phyloP scores from a whole-genome alignment of 768 basidiomycete species.

The Butyriboletus loyo region DNA sequence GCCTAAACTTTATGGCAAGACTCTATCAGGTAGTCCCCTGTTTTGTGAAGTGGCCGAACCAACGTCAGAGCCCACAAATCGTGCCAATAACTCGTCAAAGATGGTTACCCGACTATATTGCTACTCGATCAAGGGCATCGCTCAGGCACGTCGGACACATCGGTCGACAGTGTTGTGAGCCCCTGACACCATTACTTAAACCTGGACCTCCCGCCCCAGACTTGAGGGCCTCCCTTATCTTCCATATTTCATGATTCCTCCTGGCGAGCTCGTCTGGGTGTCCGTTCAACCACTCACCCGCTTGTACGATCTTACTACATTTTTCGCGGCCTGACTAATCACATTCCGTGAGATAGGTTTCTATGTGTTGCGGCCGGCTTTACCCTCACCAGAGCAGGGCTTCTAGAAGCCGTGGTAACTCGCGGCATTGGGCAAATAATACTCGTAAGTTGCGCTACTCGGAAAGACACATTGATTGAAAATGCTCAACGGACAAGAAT shows the following conservation, averaged over 20 bases:
- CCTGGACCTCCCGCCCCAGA: neutral
- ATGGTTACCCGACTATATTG: too few species aligned
- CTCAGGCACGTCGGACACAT: too few species aligned
- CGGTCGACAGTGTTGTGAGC: constrained; percentile 1
- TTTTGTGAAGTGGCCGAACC: too few species aligned
- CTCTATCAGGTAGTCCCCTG: too few species aligned
- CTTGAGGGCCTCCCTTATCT: neutral
- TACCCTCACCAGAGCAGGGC: constrained; percentile 53
- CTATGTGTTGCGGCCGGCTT: constrained; percentile 56
- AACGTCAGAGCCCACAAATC: neutral
- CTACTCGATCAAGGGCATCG: too few species aligned
- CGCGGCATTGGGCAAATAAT: constrained; percentile 58
- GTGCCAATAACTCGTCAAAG: too few species aligned
- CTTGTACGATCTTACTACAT: constrained; percentile 41
- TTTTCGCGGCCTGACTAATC: neutral
- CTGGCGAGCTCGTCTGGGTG: constrained; percentile 57
- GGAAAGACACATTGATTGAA: neutral
- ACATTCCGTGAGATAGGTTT: constrained; percentile 36
- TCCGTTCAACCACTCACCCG: constrained; percentile 58
- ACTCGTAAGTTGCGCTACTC: constrained; percentile 36
- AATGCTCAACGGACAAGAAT: constrained; percentile 34
- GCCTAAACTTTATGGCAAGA: too few species aligned
- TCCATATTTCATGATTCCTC: constrained; percentile 22
- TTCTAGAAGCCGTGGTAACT: constrained; percentile 57
- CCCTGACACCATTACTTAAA: constrained; percentile 6